phyloP scores from a whole-genome alignment of 805 yeast genomes.

The Zygosaccharomyces lentus region DNA sequence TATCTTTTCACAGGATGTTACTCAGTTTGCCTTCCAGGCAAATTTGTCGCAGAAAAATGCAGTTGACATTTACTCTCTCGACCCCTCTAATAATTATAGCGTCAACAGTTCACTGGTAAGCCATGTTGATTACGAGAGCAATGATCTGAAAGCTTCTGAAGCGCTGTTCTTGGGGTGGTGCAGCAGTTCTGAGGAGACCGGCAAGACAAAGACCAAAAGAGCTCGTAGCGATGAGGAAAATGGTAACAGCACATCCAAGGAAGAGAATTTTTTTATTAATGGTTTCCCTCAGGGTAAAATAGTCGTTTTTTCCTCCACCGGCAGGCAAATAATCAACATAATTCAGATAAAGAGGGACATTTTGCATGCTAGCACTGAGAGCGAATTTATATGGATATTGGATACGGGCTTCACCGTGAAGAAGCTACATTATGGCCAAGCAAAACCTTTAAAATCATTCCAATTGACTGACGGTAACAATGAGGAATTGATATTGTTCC shows the following conservation, averaged over 20 bases:
- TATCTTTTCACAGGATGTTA: constrained; percentile 30
- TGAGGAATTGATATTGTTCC: constrained; percentile 31
- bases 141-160: constrained; percentile 29
- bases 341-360: constrained; percentile 36
- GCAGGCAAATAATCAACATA: constrained; percentile 36
- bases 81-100: constrained; percentile 21
- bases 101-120: constrained; percentile 31
- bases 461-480: constrained; percentile 33
- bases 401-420: constrained; percentile 34
- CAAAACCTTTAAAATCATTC: constrained; percentile 36
- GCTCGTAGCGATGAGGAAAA: constrained; percentile 19
- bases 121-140: constrained; percentile 32
- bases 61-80: constrained; percentile 34
- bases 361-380: constrained; percentile 36
- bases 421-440: constrained; percentile 30
- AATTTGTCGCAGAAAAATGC: constrained; percentile 34
- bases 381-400: constrained; percentile 34
- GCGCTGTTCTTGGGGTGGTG: constrained; percentile 31
- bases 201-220: constrained; percentile 21
- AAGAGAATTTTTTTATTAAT: constrained; percentile 30
- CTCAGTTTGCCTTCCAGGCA: constrained; percentile 34
- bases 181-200: constrained; percentile 4
- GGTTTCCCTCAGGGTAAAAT: constrained; percentile 30
- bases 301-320: constrained; percentile 32
- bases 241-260: constrained; percentile 1